Percentiles rank a stretch among this genome's conserved stretches.
These are phyloP conservation scores for Mycena citricolor DNA, from an alignment of 1,284 basidiomycete genomes.

Conservation along the genomic window DNA sequence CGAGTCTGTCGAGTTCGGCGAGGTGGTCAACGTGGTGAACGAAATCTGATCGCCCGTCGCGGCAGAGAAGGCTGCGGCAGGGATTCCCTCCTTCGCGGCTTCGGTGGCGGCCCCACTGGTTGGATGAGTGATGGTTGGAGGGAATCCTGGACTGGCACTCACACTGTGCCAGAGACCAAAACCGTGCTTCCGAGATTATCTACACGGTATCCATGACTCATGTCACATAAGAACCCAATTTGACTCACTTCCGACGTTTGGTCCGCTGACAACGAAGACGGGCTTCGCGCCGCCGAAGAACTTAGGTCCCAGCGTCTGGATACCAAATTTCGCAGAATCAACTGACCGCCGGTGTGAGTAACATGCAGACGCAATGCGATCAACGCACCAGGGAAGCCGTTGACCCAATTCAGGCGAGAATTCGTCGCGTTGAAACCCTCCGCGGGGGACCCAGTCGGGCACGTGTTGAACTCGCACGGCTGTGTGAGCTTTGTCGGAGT, in stretches of 20 bases:
- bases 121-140: background rate
- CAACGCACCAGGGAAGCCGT: conserved; percentile 42
- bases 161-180: conserved; percentile 41
- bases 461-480: conserved; percentile 44
- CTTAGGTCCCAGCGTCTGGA: conserved; percentile 46
- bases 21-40: conserved; percentile 36
- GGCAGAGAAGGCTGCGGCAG: conserved; percentile 40
- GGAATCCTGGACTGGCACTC: conserved; percentile 19
- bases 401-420: conserved; percentile 42
- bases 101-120: conserved; percentile 39
- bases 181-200: conserved; percentile 34
- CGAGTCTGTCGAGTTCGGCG: conserved; percentile 25
- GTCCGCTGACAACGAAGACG: conserved; percentile 51
- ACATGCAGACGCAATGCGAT: no score
- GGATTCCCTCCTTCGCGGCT: conserved; percentile 37
- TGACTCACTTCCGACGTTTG: conserved; percentile 42
- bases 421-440: conserved; percentile 44
- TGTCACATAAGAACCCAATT: background rate
- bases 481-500: conserved; percentile 29
- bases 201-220: conserved; percentile 13
- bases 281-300: conserved; percentile 42
- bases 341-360: no score
- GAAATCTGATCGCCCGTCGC: conserved; percentile 32
- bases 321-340: conserved; percentile 45
- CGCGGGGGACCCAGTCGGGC: conserved; percentile 43